These are phyloP conservation scores for Dothiorella sarmentorum DNA, from an alignment of 2,329 filamentous ascomycete species.

Conservation along the genomic window DNA sequence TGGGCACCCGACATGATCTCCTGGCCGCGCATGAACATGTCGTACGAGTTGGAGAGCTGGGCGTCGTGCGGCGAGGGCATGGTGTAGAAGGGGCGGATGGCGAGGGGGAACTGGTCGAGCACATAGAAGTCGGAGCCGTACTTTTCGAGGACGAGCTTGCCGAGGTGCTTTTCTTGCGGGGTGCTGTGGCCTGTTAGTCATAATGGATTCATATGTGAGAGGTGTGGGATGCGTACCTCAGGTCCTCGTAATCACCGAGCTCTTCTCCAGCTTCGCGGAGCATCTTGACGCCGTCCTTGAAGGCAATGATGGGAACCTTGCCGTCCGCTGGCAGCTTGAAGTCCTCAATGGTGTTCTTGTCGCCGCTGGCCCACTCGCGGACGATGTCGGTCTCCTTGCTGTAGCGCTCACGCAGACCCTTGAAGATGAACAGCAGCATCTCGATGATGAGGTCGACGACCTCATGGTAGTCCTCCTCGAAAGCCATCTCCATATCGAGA, in stretches of 20 bases:
- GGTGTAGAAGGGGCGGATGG: slow-evolving; percentile 87
- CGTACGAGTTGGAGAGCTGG: slow-evolving; percentile 59
- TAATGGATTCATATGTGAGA: not conserved
- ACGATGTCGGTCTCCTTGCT: slow-evolving; percentile 69
- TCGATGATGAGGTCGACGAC: slow-evolving; percentile 69
- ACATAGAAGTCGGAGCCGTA: slow-evolving; percentile 96
- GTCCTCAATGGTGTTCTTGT: slow-evolving; percentile 70
- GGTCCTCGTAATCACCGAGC: slow-evolving; percentile 73
- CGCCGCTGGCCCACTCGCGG: slow-evolving; percentile 42
- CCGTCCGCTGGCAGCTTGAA: slow-evolving; percentile 72
- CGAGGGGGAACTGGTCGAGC: slow-evolving; percentile 91
- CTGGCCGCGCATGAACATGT: slow-evolving; percentile 69
- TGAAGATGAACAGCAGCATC: slow-evolving; percentile 76
- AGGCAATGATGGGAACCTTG: slow-evolving; percentile 72
- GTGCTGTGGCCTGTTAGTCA: slow-evolving; percentile 46
- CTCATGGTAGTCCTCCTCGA: slow-evolving; percentile 73
- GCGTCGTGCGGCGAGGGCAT: slow-evolving; percentile 58
- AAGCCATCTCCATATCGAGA: slow-evolving; percentile 88
- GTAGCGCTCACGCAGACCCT: slow-evolving; percentile 64
- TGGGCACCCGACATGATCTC: slow-evolving; percentile 67
- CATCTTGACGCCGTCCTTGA: slow-evolving; percentile 73
- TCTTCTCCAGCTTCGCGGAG: slow-evolving; percentile 74
- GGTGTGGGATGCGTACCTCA: slow-evolving; percentile 44
- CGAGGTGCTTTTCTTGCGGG: slow-evolving; percentile 83
- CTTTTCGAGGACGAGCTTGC: slow-evolving; percentile 79